These are phyloP conservation scores for Ophiocordyceps australis DNA, from an alignment of 2,329 filamentous ascomycete species.

Conservation along the genomic window DNA sequence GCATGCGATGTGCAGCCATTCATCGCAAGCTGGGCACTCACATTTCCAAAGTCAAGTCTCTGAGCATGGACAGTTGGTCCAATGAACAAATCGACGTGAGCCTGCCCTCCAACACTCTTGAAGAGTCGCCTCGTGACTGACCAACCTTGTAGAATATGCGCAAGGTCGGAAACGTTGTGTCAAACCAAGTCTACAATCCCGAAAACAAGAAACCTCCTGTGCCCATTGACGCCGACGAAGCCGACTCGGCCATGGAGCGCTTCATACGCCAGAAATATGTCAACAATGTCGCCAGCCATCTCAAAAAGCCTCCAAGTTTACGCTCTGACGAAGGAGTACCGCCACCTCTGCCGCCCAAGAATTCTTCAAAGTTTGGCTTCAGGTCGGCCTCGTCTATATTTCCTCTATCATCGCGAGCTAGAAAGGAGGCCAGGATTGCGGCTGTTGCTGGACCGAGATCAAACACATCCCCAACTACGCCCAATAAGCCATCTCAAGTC, in stretches of 20 bases:
- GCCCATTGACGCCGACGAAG: conserved; percentile 80
- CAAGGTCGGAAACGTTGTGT: conserved; percentile 67
- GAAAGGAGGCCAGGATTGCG: conserved; percentile 26
- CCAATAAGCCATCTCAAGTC: conserved; percentile 47
- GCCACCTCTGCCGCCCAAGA: conserved; percentile 44
- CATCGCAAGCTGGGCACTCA: conserved; percentile 96
- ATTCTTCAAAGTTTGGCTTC: conserved; percentile 41
- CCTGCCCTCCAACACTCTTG: not conserved
- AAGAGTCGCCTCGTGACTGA: conserved; percentile 1
- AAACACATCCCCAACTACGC: conserved; percentile 18
- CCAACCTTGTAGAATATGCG: conserved; percentile 63
- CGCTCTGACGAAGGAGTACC: conserved; percentile 37
- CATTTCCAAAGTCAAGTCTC: conserved; percentile 94
- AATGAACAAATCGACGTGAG: conserved; percentile 89
- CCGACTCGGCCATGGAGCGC: conserved; percentile 83
- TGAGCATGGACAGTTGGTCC: conserved; percentile 97
- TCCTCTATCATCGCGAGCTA: conserved; percentile 40
- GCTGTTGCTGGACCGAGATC: conserved; percentile 9
- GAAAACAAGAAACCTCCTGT: conserved; percentile 67
- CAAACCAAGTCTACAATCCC: conserved; percentile 82
- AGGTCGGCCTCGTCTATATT: conserved; percentile 49
- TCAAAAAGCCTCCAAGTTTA: conserved; percentile 23
- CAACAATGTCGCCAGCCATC: conserved; percentile 24
- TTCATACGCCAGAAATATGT: conserved; percentile 94
- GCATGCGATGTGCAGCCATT: conserved; percentile 89